Base-by-base conservation (phyloP, 441 rosid genomes). In the Aquilaria agallochum region DNA sequence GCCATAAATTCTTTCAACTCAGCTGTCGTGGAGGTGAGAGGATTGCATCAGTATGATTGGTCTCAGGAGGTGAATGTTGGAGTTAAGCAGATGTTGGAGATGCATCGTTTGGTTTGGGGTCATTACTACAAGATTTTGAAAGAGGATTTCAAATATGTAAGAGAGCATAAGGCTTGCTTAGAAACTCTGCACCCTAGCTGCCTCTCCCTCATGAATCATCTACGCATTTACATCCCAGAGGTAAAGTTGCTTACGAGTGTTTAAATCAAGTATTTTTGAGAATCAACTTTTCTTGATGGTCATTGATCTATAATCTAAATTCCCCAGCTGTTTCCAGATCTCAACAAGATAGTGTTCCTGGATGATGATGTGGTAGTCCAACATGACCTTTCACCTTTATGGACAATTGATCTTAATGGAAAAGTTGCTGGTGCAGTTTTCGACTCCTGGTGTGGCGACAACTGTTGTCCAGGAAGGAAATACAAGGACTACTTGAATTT, bases 21-120 rank as follows among this genome's bases (percentile, higher is more conserved):
- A 13, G 90, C 81, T 0, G 86, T 82, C 33, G 88, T 90, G 66
- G 98, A 93, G 84, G 89, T 90, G 13, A 93, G 88, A 76, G 98
- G 98, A 36, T 81, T 93, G 72, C 97, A 93, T 64, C 96, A 90
- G 59, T 90, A 83, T 72, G 91, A 90, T 65, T 93, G 98, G 98
- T 78, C 95, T 59, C 68, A 76, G 66, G 91, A 85, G 68, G 92
- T 85, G 66, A 87, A 88, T 53, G 49, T 62, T 67, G 87, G 72
- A 64, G 87, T 94, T 50, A 89, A 82, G 67, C 89, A 88, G 72
- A 87, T 89, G 85, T 63, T 87, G 34, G 89, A 83, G 67, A 79
- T 80, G 68, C 89, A 90, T 75, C 88, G 76, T 14, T 69, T 80
- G 68, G 78, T 84, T 60, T 84, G 91, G 91, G 79, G 69, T 62